Evolutionary conservation across 2,329 filamentous ascomycete genomes (phyloP).

Genomic region (Fusarium tricinctum): DNA sequence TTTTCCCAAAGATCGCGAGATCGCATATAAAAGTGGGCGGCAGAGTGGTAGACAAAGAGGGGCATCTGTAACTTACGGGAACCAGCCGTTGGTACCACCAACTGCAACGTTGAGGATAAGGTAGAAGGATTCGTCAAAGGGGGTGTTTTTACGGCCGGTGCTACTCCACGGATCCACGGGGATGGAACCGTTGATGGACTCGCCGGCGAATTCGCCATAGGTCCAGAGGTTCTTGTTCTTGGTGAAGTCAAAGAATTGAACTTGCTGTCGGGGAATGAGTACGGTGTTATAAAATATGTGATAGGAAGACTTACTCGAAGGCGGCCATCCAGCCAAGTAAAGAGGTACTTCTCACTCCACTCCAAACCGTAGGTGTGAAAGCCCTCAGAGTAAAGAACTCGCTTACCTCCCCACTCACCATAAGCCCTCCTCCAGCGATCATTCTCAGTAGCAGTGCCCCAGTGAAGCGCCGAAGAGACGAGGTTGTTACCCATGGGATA

Average conservation of each 20-base stretch:
- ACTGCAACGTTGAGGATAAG: slow-evolving; percentile 66
- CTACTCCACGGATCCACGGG: slow-evolving; percentile 61
- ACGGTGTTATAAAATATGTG: neutral
- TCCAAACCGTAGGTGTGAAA: slow-evolving; percentile 67
- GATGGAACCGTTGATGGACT: slow-evolving; percentile 57
- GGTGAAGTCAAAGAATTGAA: slow-evolving; percentile 52
- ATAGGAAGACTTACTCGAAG: slow-evolving; percentile 52
- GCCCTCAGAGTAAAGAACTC: slow-evolving; percentile 54
- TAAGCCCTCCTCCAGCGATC: slow-evolving; percentile 53
- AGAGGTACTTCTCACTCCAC: slow-evolving; percentile 66
- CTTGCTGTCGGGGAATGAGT: slow-evolving; percentile 39
- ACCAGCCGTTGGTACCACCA: slow-evolving; percentile 63
- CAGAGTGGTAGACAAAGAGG: neutral
- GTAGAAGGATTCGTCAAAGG: slow-evolving; percentile 65
- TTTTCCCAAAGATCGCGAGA: slow-evolving; percentile 8
- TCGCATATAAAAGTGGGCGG: neutral
- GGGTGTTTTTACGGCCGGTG: slow-evolving; percentile 56
- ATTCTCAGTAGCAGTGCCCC: slow-evolving; percentile 54
- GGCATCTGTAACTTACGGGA: slow-evolving; percentile 52
- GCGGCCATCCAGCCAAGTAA: slow-evolving; percentile 63
- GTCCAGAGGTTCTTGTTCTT: slow-evolving; percentile 51
- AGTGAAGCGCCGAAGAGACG: slow-evolving; percentile 60
- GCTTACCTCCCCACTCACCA: slow-evolving; percentile 50
- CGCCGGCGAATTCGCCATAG: slow-evolving; percentile 57
- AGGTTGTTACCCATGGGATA: slow-evolving; percentile 55